phyloP scores from a whole-genome alignment of 495 filamentous ascomycete genomes.

The Xylaria castorea region DNA sequence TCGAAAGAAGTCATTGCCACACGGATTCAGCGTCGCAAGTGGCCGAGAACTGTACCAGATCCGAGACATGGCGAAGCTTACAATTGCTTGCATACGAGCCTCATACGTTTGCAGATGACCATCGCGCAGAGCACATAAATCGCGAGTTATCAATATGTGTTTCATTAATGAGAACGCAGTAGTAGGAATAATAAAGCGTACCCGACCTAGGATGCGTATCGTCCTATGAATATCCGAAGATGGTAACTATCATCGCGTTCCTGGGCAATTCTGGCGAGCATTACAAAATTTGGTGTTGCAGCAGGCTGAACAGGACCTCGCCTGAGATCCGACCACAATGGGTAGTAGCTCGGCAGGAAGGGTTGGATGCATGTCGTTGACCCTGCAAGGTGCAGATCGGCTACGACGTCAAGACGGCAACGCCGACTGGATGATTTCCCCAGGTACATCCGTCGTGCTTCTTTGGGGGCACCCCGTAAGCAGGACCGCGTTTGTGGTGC shows the following conservation, averaged over 20 bases:
- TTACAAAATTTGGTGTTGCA: background rate
- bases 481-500: background rate
- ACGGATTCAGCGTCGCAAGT: background rate
- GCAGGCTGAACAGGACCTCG: background rate
- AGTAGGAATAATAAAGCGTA: background rate
- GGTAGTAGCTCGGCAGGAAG: background rate
- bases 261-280: background rate
- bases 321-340: constrained; percentile 3
- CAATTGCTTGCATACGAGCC: background rate
- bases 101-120: background rate
- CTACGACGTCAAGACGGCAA: constrained; percentile 16
- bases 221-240: background rate
- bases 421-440: constrained; percentile 19
- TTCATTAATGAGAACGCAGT: background rate
- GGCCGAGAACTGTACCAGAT: background rate
- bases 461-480: constrained; percentile 9
- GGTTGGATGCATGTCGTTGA: background rate
- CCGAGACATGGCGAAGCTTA: background rate
- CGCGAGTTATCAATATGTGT: background rate
- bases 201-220: background rate
- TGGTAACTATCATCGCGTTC: background rate
- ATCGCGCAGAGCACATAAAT: background rate
- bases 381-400: constrained; percentile 11
- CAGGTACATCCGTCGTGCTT: background rate
- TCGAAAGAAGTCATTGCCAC: background rate